Conservation (phyloP, 805 yeast species). For the Dipodascopsis uninucleata region DNA sequence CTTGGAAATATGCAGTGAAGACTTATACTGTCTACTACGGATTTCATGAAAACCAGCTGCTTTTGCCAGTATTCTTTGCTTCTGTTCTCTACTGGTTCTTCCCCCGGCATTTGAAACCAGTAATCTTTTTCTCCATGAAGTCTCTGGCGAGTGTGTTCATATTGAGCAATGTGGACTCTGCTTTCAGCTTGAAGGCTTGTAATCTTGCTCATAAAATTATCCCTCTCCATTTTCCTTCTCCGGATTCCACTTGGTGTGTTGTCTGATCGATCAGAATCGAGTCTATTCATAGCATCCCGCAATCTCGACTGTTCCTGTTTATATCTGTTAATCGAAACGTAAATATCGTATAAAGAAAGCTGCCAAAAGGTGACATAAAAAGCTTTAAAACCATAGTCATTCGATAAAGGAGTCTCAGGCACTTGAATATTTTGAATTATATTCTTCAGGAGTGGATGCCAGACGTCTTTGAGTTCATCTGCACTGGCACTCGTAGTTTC, state of each 20-base stretch:
- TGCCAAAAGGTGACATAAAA: constrained; percentile 70
- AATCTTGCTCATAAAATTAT: constrained; percentile 7
- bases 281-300: constrained; percentile 30
- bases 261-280: constrained; percentile 9
- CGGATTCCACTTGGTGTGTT: constrained; percentile 3
- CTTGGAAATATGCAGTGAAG: constrained; percentile 73
- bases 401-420: constrained; percentile 31
- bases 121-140: constrained; percentile 32
- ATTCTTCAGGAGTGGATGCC: constrained; percentile 40
- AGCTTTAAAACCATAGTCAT: constrained; percentile 34
- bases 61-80: constrained; percentile 1
- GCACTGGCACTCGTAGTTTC: too few relatives aligned
- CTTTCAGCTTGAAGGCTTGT: constrained; percentile 38
- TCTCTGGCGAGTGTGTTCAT: constrained; percentile 34
- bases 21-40: constrained; percentile 41
- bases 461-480: constrained; percentile 43
- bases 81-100: not conserved
- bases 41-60: constrained; percentile 4
- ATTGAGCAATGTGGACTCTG: constrained; percentile 45
- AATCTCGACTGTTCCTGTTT: constrained; percentile 45
- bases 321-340: constrained; percentile 51
- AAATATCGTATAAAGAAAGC: constrained; percentile 65
- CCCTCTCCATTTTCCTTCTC: constrained; percentile 5
- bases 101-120: constrained; percentile 33
- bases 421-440: constrained; percentile 34